Evolutionary conservation across 208 protist species (phyloP), one percentile per base, ranked within the genome.

Genomic region (Crithidia fasciculata): DNA sequence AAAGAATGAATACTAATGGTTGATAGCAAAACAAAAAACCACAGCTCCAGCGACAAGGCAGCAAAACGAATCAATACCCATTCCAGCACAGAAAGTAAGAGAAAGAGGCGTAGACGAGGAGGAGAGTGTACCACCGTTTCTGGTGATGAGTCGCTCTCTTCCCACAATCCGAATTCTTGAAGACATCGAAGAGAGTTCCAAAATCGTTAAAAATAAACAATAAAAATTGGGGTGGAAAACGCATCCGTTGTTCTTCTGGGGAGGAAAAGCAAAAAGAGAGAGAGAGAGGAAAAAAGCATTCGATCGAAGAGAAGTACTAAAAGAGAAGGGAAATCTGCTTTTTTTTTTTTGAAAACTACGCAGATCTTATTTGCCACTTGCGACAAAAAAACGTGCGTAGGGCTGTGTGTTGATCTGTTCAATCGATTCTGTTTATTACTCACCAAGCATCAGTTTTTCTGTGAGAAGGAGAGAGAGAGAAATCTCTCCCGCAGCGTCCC

Each of bases 371-470:
- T 28, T 28, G 28, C 28, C 28, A 16, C 56, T 50, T 72, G 36
- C 3, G 55, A 62, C 69, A 75, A 66, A 54, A 73, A 67, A 36
- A 28, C 28, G 28, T 28, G 28, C 0, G 28, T 28, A 28, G 28
- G 28, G 28, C 28, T 28, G 28, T 28, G 28, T 28, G 28, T 28
- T 28, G 28, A 28, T 28, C 28, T 28, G 28, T 28, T 28, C 28
- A 2, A 28, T 28, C 28, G 28, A 28, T 28, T 28, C 28, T 28
- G 28, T 28, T 28, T 28, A 28, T 28, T 28, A 28, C 28, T 28
- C 28, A 28, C 28, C 28, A 28, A 28, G 28, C 28, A 28, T 28
- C 28, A 28, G 28, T 28, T 2, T 28, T 28, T 28, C 28, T 2
- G 28, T 28, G 28, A 28, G 28, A 28, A 28, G 28, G 28, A 28